Evolutionary conservation across 306 rosid genomes (phyloP), one percentile per base, ranked within the genome.

Genomic region (Crataegus laevigata): DNA sequence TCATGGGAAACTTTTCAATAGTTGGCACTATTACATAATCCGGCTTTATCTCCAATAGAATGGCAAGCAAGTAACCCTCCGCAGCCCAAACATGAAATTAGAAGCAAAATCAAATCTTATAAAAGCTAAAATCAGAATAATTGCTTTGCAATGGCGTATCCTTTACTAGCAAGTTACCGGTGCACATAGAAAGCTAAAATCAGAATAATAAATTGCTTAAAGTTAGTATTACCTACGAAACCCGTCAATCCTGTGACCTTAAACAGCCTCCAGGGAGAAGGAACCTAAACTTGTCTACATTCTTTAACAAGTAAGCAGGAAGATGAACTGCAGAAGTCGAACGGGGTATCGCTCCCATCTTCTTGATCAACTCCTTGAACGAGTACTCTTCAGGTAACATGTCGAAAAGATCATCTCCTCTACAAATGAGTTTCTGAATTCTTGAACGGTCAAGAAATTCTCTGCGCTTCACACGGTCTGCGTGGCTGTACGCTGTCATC

Each of bases 201-300:
- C 29, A 26, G n/a, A 24, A 58, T 38, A 36, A 36, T 34, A 34
- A 0, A 34, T 34, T 17, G 34, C 34, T 26, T 1, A 51, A n/a
- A n/a, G 75, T 71, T 32, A 52, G 61, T 51, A 30, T 8, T 62
- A 40, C 40, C 68, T 25, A 73, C 76, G 4, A 60, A 66, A 73
- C 57, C 54, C 78, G 77, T 61, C 42, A 32, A 21, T 74, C 80
- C 7, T 73, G 88, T 66, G 66, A 30, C 84, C 98, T 85, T 66
- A 88, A n/a, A 87, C 99, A 94, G 58, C 97, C 99, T 73, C 96
- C 92, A 10, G 99, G 99, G 30, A 94, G 90, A 80, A 94, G 96
- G 78, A 90, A 94, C 81, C 76, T 88, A 51, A 89, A 92, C 55
- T 80, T 86, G 17, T 85, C 87, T 38, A 93, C 99, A 85, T 94